Percentiles rank a stretch among this genome's conserved stretches.
Conservation (phyloP, 805 yeast species). For the Alloascoidea hylecoeti region DNA sequence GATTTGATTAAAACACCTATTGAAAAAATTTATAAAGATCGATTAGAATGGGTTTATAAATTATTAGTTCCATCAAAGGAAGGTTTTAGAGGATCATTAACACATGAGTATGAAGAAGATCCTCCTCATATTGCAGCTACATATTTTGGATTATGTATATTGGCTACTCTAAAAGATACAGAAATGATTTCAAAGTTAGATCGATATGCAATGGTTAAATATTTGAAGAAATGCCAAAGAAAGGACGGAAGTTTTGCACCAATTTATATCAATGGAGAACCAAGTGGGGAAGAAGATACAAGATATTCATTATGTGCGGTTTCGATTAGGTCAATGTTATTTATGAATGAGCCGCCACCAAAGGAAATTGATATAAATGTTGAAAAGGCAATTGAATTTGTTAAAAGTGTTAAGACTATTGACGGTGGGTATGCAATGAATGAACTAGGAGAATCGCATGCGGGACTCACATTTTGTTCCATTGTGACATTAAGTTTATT, state of each 20-base stretch:
- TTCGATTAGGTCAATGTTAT: constrained; percentile 39
- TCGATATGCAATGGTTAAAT: constrained; percentile 28
- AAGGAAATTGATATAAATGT: constrained; percentile 27
- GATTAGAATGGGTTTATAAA: constrained; percentile 29
- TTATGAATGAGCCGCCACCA: constrained; percentile 18
- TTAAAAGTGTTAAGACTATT: constrained; percentile 21
- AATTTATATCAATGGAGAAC: constrained; percentile 18
- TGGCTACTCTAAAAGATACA: constrained; percentile 35
- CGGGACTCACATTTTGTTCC: constrained; percentile 82
- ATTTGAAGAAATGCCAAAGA: constrained; percentile 47
- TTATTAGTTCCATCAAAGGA: constrained; percentile 24
- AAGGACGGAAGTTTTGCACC: constrained; percentile 45
- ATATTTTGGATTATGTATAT: constrained; percentile 50
- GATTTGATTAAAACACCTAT: constrained; percentile 25
- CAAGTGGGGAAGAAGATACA: constrained; percentile 53
- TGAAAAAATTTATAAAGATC: constrained; percentile 15
- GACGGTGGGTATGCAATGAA: constrained; percentile 65
- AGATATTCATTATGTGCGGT: constrained; percentile 66
- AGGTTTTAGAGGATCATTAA: constrained; percentile 47
- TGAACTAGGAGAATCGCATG: constrained; percentile 53
- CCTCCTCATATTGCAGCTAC: constrained; percentile 63
- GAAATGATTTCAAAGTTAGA: constrained; percentile 23
- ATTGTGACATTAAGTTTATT: constrained; percentile 41
- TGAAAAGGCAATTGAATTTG: constrained; percentile 21
- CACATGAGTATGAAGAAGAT: constrained; percentile 33